A percentile compares a stretch with the other conserved stretches of the same genome.
These are phyloP conservation scores for Elymus sibiricus DNA, from an alignment of 176 grass and related monocot genomes.

Conservation along the genomic window DNA sequence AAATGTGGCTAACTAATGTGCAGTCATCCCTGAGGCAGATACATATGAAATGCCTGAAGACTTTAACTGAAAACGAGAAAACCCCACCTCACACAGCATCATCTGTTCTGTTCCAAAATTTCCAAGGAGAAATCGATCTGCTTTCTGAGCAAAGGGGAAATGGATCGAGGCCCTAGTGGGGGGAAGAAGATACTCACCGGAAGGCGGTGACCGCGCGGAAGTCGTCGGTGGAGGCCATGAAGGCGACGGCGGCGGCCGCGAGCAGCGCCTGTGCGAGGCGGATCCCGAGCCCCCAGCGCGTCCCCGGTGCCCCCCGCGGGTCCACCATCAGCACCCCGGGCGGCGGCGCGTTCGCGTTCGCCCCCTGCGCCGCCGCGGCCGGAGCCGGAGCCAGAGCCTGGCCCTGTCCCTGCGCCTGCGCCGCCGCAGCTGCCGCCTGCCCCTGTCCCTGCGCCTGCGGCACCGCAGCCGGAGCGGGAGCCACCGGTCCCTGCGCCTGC, in stretches of 20 bases:
- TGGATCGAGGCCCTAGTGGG: not conserved
- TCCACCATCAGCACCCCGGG: constrained; percentile 67
- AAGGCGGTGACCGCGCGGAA: constrained; percentile 80
- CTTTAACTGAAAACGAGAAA: too few relatives aligned
- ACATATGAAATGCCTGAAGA: too few relatives aligned
- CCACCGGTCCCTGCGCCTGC: too few relatives aligned
- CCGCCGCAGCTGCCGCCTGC: not conserved
- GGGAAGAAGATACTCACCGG: constrained; percentile 25
- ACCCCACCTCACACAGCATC: too few relatives aligned
- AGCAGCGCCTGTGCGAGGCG: constrained; percentile 65
- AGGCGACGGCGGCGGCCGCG: constrained; percentile 55
- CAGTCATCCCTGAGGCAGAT: too few relatives aligned
- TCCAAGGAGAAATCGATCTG: not conserved
- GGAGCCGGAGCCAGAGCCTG: constrained; percentile 24
- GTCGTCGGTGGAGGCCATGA: constrained; percentile 72
- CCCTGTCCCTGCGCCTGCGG: not conserved
- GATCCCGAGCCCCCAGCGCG: constrained; percentile 25
- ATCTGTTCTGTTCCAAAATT: not conserved
- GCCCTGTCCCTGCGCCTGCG: too few relatives aligned
- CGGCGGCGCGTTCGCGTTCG: constrained; percentile 35
- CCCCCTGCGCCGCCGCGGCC: constrained; percentile 13
- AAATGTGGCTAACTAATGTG: too few relatives aligned
- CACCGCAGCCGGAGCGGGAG: too few relatives aligned
- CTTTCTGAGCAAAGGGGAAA: not conserved
- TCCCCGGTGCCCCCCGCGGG: constrained; percentile 44